Base-by-base conservation (phyloP, 345 rosid genomes). In the Hevea brasiliensis region DNA sequence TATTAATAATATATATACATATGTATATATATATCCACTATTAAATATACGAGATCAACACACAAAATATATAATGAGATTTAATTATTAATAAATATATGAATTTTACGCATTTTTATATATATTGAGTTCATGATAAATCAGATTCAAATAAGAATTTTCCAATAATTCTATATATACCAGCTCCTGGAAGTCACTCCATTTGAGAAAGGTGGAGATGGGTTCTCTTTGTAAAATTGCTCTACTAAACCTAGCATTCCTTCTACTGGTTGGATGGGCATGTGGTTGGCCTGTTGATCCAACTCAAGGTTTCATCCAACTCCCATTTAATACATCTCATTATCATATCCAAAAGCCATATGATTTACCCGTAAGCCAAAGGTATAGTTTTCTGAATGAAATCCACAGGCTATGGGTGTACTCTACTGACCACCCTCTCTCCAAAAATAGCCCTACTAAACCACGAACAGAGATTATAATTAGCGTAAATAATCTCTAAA, bases 391-490 rank as follows among this genome's bases (percentile, higher is more conserved):
- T 48, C 29, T 32, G 0, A 23, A 37, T 54, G 72, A 62, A 1
- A 18, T 54, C 61, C 72, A 68, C 32, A 68, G 5, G 47, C 72
- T 68, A 20, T 68, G 72, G 72, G 61, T 68, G n/a, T 68, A 4
- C 29, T 29, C 72, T 20, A 68, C 72, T 8, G 72, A 68, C 72
- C 29, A 53, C 7, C 72, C 72, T 53, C 47, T 53, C 9, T 32
- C 3, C 24, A 68, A 68, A 53, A 54, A 54, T 24, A 68, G 72
- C 26, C 72, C 72, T 3, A 68, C 72, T 23, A 68, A 54, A 47
- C 72, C 72, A 32, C 61, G 72, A 53, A 53, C 72, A 18, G 72
- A 68, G 27, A 53, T 68, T 41, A 68, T 54, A 4, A 40, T 54
- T 14, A 68, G 48, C 37, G 61, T 54, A 67, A 65, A 26, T 3